Base-by-base conservation (phyloP, 116 monocot genomes). In the Papilionanthe hybrid region DNA sequence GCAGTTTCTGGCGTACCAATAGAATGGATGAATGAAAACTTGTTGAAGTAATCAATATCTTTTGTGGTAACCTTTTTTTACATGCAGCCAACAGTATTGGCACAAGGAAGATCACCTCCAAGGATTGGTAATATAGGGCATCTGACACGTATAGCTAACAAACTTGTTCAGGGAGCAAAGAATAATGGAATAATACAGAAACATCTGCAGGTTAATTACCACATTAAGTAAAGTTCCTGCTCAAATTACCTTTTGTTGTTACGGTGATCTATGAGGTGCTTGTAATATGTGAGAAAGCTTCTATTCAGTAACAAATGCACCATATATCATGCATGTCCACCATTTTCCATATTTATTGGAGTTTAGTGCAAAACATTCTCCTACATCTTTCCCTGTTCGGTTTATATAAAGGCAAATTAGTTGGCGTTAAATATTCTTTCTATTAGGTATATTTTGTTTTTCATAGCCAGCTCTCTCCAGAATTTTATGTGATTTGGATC, bases 61-160 rank as follows among this genome's bases (percentile, higher is more conserved):
- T 15, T 13, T 49, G 25, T 49, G 49, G 13, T 49, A 12, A 28
- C 20, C 4, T 42, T 30, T 5, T 53, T 84, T 75, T 79, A 11
- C 80, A 75, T 86, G 76, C 83, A 99, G 99, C 92, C 90, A 22
- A 99, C 95, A 75, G 69, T 85, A 28, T 83, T 83, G 23, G 82
- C 86, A 77, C 86, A 89, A 75, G 95, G 88, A 78, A 90, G 81
- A 77, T 55, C 72, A 57, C 87, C 95, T 45, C 92, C 92, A 71
- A 92, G 90, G 77, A 86, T 95, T 65, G 99, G 99, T 45, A 99
- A 93, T 80, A 82, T 92, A 78, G 99, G 99, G 7, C 99, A 99
- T 83, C 86, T 93, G 75, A 92, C 95, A 50, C 89, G 89, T 9
- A 84, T 99, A 58, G 91, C 93, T 57, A 99, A 99, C 86, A 99